These are phyloP conservation scores for Buddleja alternifolia DNA, from an alignment of 257 asterid genomes.

Conservation along the genomic window DNA sequence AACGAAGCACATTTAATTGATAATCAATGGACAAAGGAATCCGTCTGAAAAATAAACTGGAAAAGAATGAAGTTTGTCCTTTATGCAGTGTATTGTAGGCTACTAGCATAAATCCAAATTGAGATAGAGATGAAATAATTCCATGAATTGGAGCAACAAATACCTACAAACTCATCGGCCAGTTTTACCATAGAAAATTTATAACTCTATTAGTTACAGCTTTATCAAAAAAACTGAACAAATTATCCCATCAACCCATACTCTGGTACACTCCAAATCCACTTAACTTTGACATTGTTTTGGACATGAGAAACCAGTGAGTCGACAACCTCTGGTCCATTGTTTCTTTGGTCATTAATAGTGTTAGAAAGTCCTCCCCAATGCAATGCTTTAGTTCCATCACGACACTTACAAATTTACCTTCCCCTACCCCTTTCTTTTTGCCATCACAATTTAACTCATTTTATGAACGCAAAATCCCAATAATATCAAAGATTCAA, in stretches of 20 bases:
- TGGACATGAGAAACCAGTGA: conserved; percentile 15
- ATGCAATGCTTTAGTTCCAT: conserved; percentile 3
- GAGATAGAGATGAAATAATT: conserved; percentile 15
- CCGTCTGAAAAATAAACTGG: background rate
- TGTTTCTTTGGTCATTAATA: background rate
- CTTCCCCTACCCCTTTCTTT: too few relatives aligned
- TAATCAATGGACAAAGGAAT: conserved; percentile 12
- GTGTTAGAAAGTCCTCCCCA: background rate
- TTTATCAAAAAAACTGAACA: too few relatives aligned
- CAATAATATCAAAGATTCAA: background rate
- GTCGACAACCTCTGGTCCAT: background rate
- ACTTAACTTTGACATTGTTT: background rate
- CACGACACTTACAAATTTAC: too few relatives aligned
- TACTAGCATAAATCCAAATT: conserved; percentile 2
- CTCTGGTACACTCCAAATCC: too few relatives aligned
- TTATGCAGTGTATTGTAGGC: too few relatives aligned
- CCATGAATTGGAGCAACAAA: background rate
- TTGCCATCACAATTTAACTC: background rate
- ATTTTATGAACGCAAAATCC: background rate
- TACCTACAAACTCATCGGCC: too few relatives aligned
- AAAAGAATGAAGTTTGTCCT: too few relatives aligned
- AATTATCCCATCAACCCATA: too few relatives aligned
- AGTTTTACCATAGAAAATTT: too few relatives aligned
- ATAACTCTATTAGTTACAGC: too few relatives aligned
- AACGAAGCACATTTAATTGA: background rate